Percentiles rank a stretch among this genome's conserved stretches.
Conservation (phyloP, 495 filamentous ascomycete species). For the Penicillium pancosmium region DNA sequence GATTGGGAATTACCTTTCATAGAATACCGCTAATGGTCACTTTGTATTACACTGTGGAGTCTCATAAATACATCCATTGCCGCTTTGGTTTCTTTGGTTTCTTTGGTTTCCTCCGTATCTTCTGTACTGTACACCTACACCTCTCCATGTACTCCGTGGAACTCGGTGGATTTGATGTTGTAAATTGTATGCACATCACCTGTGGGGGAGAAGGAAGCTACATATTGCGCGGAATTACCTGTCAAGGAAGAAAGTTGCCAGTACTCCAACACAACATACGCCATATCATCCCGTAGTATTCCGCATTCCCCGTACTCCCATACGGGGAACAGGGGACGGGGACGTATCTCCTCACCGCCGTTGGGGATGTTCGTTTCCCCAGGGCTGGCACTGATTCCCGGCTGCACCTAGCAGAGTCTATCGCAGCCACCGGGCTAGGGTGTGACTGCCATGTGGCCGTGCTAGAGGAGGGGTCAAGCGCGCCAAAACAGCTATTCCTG, state of each 20-base stretch:
- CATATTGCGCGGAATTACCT: background rate
- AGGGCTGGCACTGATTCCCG: constrained; percentile 8
- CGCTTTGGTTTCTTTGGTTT: background rate
- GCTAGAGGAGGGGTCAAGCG: background rate
- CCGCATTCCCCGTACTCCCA: background rate
- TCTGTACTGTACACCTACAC: background rate
- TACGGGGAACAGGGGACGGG: too few species aligned
- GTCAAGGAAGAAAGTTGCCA: background rate
- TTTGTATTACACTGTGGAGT: constrained; percentile 17
- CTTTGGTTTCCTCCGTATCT: background rate
- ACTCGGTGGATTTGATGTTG: background rate
- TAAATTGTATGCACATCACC: background rate
- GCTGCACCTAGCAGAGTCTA: constrained; percentile 23
- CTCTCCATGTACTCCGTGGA: constrained; percentile 1
- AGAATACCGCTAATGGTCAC: constrained; percentile 6
- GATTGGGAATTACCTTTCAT: constrained; percentile 8
- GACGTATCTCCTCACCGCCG: constrained; percentile 2
- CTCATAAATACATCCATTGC: constrained; percentile 1
- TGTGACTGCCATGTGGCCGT: too few species aligned
- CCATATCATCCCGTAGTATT: background rate
- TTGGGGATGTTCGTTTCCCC: constrained; percentile 10
- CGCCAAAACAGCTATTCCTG: constrained; percentile 12
- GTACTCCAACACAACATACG: background rate
- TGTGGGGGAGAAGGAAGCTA: background rate
- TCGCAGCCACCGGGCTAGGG: constrained; percentile 19